A percentile compares a stretch with the other conserved stretches of the same genome.
Evolutionary conservation across 805 yeast species (phyloP).

Genomic region (Ogataea trehaloabstinens): DNA sequence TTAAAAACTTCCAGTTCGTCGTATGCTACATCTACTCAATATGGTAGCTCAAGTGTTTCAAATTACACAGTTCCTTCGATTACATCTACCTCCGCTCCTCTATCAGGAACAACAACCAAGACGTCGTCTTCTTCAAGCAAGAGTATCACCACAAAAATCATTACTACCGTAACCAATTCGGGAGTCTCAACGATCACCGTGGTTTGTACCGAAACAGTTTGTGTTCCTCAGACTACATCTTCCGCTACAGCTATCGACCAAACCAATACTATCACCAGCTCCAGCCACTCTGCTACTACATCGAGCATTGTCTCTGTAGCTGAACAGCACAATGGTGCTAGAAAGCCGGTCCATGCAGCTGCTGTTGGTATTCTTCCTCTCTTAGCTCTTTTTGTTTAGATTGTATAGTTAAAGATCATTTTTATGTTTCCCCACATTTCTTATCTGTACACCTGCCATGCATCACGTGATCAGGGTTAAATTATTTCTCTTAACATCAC

Average conservation of each 20-base stretch:
- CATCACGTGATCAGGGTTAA: too few species aligned
- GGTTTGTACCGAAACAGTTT: constrained; percentile 4
- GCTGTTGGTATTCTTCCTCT: not conserved
- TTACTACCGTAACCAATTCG: not conserved
- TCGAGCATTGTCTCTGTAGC: constrained; percentile 1
- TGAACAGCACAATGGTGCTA: not conserved
- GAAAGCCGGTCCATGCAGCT: not conserved
- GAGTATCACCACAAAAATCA: not conserved
- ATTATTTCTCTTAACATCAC: too few species aligned
- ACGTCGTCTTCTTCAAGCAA: not conserved
- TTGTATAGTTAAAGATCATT: too few species aligned
- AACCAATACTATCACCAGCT: too few species aligned
- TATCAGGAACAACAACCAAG: not conserved
- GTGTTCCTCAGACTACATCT: not conserved
- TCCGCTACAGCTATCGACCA: too few species aligned
- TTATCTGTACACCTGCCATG: too few species aligned
- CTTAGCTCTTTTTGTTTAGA: too few species aligned
- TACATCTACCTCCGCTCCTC: not conserved
- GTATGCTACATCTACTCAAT: not conserved
- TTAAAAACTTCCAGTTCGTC: not conserved
- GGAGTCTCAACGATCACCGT: constrained; percentile 1
- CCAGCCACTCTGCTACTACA: too few species aligned
- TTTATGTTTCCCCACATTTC: too few species aligned
- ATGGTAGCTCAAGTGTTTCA: not conserved
- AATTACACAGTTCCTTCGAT: not conserved